Evolutionary conservation across 179 eudicot species (phyloP), one percentile per base, ranked within the genome.

Genomic region (Nepenthes alata): DNA sequence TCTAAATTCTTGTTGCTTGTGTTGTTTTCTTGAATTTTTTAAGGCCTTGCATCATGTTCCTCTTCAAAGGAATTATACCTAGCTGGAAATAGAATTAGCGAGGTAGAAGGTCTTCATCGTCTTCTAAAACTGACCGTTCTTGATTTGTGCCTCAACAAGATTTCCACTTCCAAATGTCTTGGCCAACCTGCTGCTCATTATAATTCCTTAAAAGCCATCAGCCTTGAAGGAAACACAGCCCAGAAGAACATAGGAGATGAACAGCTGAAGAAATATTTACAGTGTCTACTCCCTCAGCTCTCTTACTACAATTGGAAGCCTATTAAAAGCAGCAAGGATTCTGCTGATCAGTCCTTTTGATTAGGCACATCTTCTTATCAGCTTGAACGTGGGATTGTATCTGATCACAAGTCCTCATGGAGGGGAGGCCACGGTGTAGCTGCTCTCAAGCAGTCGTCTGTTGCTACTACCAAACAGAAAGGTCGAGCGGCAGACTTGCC

Each of bases 51-150:
- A 61, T 80, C 86, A 4, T 91, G 96, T 73, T 83, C 93, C 53
- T 81, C 95, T 36, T 58, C 89, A 64, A 91, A 91, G 73, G 98
- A 89, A 63, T 25, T 89, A 36, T 91, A 91, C 77, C 70, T 91
- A n/a, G 95, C 98, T 41, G 96, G 98, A 51, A 91, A 91, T 73
- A 91, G 89, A 72, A 89, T 91, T 58, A 89, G 98, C n/a, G 98
- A 91, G 76, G 93, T 91, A 37, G 98, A 89, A 75, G 98, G 96
- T 57, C 93, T 91, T 68, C 98, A 89, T 77, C 85, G 98, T 25
- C 93, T 91, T 58, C 77, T 91, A 13, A 91, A 91, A 54, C 68
- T 91, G 66, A 68, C 74, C 0, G 89, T 91, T 37, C 86, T 91
- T 3, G 96, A 89, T 74, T 58, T 91, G 38, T 85, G 96, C 53